Base-by-base conservation (phyloP, 108 stramenopile genomes). In the Pseudonitzschia delicatissima region DNA sequence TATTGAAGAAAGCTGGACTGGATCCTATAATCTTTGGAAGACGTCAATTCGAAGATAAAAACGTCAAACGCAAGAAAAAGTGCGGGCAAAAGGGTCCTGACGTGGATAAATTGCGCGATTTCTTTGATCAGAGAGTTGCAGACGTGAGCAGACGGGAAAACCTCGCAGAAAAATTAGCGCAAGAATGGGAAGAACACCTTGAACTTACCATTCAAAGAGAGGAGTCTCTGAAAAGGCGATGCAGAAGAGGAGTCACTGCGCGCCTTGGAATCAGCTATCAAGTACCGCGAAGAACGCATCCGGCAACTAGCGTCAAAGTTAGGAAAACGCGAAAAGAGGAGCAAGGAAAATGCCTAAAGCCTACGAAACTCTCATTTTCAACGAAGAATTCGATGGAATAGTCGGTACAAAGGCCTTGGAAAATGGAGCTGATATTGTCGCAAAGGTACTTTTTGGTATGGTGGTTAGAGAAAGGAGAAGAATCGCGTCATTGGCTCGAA, bases 131-230 rank as follows among this genome's bases (percentile, higher is more conserved):
- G 40, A 88, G 76, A 60, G 81, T 88, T 17, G 71, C 77, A 0
- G 80, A 80, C 6, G 72, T 88, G 23, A 71, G 77, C 2, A 64
- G 77, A 20, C 72, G 78, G 26, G 87, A 88, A 60, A 76, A 77
- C 13, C 69, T 82, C 7, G 87, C 81, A 4, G 80, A 79, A 15
- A 88, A 85, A 55, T 57, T 88, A 37, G 84, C 83, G 3, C 70
- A 76, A 36, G 87, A 85, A 61, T 88, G 87, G 87, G 87, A 88
- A 55, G 81, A 81, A 47, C 83, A 84, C 40, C 65, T 85, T 20
- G 74, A 82, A 26, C 69, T 88, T 21, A 62, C 80, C 11, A 53
- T 45, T 1, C 53, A 77, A 59, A 67, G 64, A 47, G 70, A 72
- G 9, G 74, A 79, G 33, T 47, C 75, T 7, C 7, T 57, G 39